These are phyloP conservation scores for Alternaria metachromatica DNA, from an alignment of 2,329 filamentous ascomycete species.

Conservation along the genomic window DNA sequence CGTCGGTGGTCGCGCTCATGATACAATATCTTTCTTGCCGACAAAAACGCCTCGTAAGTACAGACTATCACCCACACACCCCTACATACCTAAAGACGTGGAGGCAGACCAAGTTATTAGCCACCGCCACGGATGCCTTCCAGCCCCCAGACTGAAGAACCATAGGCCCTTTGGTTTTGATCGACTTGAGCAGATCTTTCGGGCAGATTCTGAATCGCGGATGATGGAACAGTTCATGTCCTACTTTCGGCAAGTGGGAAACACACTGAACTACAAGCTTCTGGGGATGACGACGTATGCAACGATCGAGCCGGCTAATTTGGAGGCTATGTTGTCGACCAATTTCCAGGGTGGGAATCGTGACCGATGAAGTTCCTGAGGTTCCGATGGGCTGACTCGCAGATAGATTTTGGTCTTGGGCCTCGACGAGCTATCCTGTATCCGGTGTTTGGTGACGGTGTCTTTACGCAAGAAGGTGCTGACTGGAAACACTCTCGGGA, in stretches of 20 bases:
- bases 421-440: slow-evolving; percentile 43
- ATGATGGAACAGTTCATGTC: slow-evolving; percentile 44
- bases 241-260: slow-evolving; percentile 44
- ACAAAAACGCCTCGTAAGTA: neutral
- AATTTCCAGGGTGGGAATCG: slow-evolving; percentile 10
- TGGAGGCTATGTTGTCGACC: slow-evolving; percentile 28
- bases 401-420: slow-evolving; percentile 50
- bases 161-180: slow-evolving; percentile 30
- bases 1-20: neutral
- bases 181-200: slow-evolving; percentile 32
- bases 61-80: neutral
- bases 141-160: slow-evolving; percentile 25
- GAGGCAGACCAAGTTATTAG: slow-evolving; percentile 21
- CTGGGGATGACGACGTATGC: slow-evolving; percentile 25
- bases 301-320: slow-evolving; percentile 34
- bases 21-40: neutral
- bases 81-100: neutral
- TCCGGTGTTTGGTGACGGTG: slow-evolving; percentile 49
- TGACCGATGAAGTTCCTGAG: neutral
- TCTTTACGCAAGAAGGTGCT: slow-evolving; percentile 43
- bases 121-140: slow-evolving; percentile 19
- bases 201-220: slow-evolving; percentile 23
- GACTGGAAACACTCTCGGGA: slow-evolving; percentile 16
- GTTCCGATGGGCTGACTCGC: neutral
- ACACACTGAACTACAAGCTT: slow-evolving; percentile 28